Evolutionary conservation across 805 yeast genomes (phyloP).

Genomic region (Barnettozyma salicaria): DNA sequence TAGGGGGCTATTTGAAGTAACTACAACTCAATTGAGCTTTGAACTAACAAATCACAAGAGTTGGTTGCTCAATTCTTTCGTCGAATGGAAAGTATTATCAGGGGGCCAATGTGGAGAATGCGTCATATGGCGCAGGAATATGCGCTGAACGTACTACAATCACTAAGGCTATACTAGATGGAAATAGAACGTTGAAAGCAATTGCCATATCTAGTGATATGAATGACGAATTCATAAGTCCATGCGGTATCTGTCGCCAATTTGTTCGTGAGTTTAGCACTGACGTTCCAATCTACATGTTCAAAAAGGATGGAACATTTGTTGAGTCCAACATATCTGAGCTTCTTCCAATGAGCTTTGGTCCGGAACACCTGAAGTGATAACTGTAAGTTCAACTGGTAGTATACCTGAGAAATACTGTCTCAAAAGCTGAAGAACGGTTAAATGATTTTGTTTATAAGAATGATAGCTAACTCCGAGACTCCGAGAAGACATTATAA

Average conservation of each 20-base stretch:
- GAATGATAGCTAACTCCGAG: no score
- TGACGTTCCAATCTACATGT: constrained; percentile 63
- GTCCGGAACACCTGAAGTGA: constrained; percentile 48
- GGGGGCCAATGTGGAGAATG: constrained; percentile 94
- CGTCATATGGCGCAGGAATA: constrained; percentile 74
- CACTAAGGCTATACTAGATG: constrained; percentile 45
- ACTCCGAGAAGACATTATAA: no score
- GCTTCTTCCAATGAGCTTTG: constrained; percentile 78
- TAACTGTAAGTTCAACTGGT: neutral
- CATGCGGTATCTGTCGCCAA: constrained; percentile 95
- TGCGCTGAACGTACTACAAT: constrained; percentile 76
- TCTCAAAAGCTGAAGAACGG: no score
- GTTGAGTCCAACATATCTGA: constrained; percentile 48
- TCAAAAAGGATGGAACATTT: constrained; percentile 45
- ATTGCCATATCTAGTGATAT: constrained; percentile 64
- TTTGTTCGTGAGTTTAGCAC: constrained; percentile 74
- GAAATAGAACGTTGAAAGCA: constrained; percentile 42
- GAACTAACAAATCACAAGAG: constrained; percentile 40
- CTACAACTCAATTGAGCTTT: constrained; percentile 3
- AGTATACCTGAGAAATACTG: no score
- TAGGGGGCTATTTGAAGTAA: no score
- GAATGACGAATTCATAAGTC: constrained; percentile 51
- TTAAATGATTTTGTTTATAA: no score
- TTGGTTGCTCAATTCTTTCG: constrained; percentile 72
- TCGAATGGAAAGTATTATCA: constrained; percentile 39